phyloP scores from a whole-genome alignment of 805 yeast genomes.

The Cyberlindnera japonica region DNA sequence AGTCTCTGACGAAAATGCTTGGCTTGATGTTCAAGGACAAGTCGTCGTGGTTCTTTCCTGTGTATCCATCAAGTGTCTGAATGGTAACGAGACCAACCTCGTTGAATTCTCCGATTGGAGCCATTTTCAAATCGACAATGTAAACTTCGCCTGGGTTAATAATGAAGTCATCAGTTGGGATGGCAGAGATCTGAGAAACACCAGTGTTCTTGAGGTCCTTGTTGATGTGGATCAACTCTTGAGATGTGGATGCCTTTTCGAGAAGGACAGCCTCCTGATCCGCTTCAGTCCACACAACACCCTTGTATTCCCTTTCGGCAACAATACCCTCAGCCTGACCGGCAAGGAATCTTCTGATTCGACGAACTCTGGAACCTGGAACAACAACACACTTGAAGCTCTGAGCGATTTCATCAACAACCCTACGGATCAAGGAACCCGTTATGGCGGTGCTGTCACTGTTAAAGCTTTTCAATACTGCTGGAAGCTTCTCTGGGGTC shows the following conservation, averaged over 20 bases:
- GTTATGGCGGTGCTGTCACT: slow-evolving; percentile 43
- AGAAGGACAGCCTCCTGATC: slow-evolving; percentile 67
- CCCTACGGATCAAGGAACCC: slow-evolving; percentile 64
- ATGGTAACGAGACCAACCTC: slow-evolving; percentile 68
- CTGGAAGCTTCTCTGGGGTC: slow-evolving; percentile 72
- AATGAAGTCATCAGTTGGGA: slow-evolving; percentile 72
- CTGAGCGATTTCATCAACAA: slow-evolving; percentile 86
- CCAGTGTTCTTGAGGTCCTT: slow-evolving; percentile 32
- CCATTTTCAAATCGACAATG: slow-evolving; percentile 76
- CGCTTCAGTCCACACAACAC: slow-evolving; percentile 83
- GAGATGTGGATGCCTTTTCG: slow-evolving; percentile 36
- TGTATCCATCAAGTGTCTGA: slow-evolving; percentile 59
- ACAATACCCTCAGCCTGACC: slow-evolving; percentile 94
- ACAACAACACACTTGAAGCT: slow-evolving; percentile 79
- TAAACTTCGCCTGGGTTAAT: slow-evolving; percentile 84
- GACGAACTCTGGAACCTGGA: slow-evolving; percentile 90
- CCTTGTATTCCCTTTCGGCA: slow-evolving; percentile 89
- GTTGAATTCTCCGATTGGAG: slow-evolving; percentile 50
- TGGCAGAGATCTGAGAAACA: slow-evolving; percentile 47
- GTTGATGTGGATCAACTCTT: slow-evolving; percentile 40
- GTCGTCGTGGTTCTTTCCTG: slow-evolving; percentile 57
- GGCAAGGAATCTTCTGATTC: slow-evolving; percentile 88
- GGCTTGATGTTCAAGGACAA: slow-evolving; percentile 55
- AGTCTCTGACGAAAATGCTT: slow-evolving; percentile 79
- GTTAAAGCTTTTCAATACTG: slow-evolving; percentile 35